Conservation (phyloP, 176 grass and related monocot species). For the Eleusine coracana region DNA sequence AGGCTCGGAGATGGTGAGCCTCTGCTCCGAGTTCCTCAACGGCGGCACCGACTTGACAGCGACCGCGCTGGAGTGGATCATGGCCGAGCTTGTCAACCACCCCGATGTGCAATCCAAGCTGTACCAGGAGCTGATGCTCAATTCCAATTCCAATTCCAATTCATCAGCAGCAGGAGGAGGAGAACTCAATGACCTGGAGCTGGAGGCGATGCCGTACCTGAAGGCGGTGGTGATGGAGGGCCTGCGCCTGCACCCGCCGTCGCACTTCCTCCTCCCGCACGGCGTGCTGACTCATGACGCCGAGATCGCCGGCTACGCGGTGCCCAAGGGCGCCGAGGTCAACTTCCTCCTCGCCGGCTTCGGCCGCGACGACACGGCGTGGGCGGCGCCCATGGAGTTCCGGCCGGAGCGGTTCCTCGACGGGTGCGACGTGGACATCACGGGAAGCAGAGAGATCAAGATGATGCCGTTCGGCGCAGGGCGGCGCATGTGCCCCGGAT, state of each 20-base stretch:
- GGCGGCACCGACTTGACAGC: slow-evolving; percentile 49
- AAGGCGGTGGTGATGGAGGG: slow-evolving; percentile 65
- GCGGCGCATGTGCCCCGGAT: slow-evolving; percentile 60
- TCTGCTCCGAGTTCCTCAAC: slow-evolving; percentile 69
- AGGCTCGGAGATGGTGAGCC: slow-evolving; percentile 39
- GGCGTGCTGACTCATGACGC: slow-evolving; percentile 29
- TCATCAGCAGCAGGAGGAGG: neutral
- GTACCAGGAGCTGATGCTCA: slow-evolving; percentile 27
- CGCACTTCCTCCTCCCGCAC: slow-evolving; percentile 58
- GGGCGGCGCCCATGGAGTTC: slow-evolving; percentile 60
- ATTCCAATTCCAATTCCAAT: neutral
- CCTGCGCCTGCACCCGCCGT: slow-evolving; percentile 55
- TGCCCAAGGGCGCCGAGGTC: slow-evolving; percentile 54
- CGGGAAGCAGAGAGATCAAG: slow-evolving; percentile 50
- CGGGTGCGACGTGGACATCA: slow-evolving; percentile 49
- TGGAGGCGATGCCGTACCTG: slow-evolving; percentile 48
- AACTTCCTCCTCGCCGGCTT: slow-evolving; percentile 54
- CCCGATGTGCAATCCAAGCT: slow-evolving; percentile 50
- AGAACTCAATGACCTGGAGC: neutral
- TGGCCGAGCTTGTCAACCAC: slow-evolving; percentile 61
- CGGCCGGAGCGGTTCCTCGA: slow-evolving; percentile 63
- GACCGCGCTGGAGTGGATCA: slow-evolving; percentile 70
- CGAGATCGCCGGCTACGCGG: slow-evolving; percentile 36
- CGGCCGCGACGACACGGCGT: slow-evolving; percentile 41
- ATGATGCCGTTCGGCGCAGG: slow-evolving; percentile 85